These are phyloP conservation scores for Lepiota subincarnata DNA, from an alignment of 768 basidiomycete species.

Conservation along the genomic window DNA sequence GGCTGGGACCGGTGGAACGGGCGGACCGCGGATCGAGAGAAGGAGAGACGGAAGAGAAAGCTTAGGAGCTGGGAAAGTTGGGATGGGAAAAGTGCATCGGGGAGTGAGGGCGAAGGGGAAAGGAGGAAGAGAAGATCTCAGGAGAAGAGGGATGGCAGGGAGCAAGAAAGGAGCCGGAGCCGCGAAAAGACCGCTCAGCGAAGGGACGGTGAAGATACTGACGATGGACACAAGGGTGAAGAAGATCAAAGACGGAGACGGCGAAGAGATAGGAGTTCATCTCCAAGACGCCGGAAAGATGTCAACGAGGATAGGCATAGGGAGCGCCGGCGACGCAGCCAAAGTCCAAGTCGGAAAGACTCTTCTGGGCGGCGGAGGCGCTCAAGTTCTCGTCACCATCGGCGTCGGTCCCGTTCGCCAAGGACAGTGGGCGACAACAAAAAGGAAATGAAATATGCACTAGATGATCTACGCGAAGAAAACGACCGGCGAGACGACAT, in stretches of 20 bases:
- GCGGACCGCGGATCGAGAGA: constrained; percentile 34
- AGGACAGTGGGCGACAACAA: constrained; percentile 4
- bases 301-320: constrained; percentile 18
- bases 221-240: constrained; percentile 22
- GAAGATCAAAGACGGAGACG: constrained; percentile 10
- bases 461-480: constrained; percentile 27
- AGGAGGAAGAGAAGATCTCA: constrained; percentile 20
- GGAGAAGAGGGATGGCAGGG: constrained; percentile 16
- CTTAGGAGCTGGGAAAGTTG: constrained; percentile 47
- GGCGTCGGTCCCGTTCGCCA: constrained; percentile 4
- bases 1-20: constrained; percentile 54
- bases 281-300: constrained; percentile 6
- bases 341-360: constrained; percentile 14
- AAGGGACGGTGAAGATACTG: constrained; percentile 20
- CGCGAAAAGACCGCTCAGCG: constrained; percentile 20
- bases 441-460: constrained; percentile 28
- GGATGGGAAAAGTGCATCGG: constrained; percentile 33
- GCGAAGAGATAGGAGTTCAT: constrained; percentile 8
- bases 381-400: constrained; percentile 12
- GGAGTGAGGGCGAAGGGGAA: constrained; percentile 25
- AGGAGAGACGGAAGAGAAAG: constrained; percentile 35
- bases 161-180: constrained; percentile 20
- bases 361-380: background rate
- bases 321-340: constrained; percentile 10
- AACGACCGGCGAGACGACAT: constrained; percentile 6